These are phyloP conservation scores for Phialophora macrospora DNA, from an alignment of 2,329 filamentous ascomycete species.

Conservation along the genomic window DNA sequence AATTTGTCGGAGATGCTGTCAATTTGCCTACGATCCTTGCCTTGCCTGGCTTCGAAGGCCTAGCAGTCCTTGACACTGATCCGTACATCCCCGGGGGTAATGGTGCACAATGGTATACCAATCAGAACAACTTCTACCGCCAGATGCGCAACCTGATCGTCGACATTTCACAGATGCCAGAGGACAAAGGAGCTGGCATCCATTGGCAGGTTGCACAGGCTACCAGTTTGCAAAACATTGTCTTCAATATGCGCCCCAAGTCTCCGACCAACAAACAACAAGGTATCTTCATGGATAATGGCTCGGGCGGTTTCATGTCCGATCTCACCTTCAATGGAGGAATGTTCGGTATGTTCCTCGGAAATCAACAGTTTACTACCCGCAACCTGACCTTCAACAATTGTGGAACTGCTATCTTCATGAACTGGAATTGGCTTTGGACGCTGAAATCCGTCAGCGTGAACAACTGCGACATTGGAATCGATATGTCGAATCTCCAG, in stretches of 20 bases:
- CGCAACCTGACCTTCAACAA: constrained; percentile 81
- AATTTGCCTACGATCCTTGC: constrained; percentile 77
- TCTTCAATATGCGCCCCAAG: constrained; percentile 76
- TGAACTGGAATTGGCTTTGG: constrained; percentile 94
- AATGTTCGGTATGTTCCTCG: constrained; percentile 75
- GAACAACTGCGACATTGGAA: constrained; percentile 73
- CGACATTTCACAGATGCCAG: constrained; percentile 70
- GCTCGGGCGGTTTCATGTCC: constrained; percentile 78
- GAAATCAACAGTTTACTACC: constrained; percentile 85
- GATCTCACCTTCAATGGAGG: constrained; percentile 85
- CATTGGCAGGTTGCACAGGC: constrained; percentile 89
- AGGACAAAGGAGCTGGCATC: constrained; percentile 66
- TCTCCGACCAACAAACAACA: constrained; percentile 70
- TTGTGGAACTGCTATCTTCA: constrained; percentile 80
- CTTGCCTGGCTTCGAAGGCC: constrained; percentile 72
- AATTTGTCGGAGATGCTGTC: constrained; percentile 81
- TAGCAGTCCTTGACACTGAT: constrained; percentile 86
- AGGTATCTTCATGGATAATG: constrained; percentile 84
- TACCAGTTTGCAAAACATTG: constrained; percentile 78
- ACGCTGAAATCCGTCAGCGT: constrained; percentile 76
- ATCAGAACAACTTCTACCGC: constrained; percentile 83
- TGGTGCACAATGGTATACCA: constrained; percentile 76
- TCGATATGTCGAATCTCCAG: constrained; percentile 71
- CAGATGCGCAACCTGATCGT: constrained; percentile 82
- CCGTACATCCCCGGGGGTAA: constrained; percentile 68